A percentile compares a stretch with the other conserved stretches of the same genome.
phyloP scores from a whole-genome alignment of 495 filamentous ascomycete genomes.

The Aspergillus mulundensis region DNA sequence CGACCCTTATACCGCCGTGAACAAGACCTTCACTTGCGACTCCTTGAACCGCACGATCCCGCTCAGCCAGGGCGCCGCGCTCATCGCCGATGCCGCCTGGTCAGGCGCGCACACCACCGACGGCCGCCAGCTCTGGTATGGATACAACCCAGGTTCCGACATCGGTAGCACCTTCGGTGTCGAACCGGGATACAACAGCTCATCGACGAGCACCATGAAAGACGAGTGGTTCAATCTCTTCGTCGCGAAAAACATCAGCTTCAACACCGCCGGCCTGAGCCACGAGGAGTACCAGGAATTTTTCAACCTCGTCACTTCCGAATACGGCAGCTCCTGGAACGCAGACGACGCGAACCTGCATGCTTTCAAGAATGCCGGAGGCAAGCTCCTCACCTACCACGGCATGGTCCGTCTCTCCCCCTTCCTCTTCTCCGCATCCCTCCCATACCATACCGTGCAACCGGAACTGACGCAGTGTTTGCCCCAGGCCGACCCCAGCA shows the following conservation, averaged over 20 bases:
- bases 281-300: background rate
- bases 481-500: conserved; percentile 13
- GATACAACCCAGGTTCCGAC: conserved; percentile 16
- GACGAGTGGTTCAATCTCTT: conserved; percentile 26
- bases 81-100: conserved; percentile 20
- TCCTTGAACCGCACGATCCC: conserved; percentile 17
- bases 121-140: conserved; percentile 28
- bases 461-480: background rate
- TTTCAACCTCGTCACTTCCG: conserved; percentile 18
- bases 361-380: conserved; percentile 27
- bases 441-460: background rate
- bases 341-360: conserved; percentile 24
- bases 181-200: background rate
- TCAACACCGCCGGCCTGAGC: background rate
- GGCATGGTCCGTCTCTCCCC: conserved; percentile 12
- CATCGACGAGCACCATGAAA: conserved; percentile 10
- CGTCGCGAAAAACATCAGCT: background rate
- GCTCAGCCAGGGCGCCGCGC: conserved; percentile 20
- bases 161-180: background rate
- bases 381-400: conserved; percentile 44
- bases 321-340: conserved; percentile 30
- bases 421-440: background rate
- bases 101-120: conserved; percentile 19
- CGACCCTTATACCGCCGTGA: conserved; percentile 44
- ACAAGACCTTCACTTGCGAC: conserved; percentile 26